Evolutionary conservation across 345 rosid genomes (phyloP), one percentile per base, ranked within the genome.

Genomic region (Citrus maxima): DNA sequence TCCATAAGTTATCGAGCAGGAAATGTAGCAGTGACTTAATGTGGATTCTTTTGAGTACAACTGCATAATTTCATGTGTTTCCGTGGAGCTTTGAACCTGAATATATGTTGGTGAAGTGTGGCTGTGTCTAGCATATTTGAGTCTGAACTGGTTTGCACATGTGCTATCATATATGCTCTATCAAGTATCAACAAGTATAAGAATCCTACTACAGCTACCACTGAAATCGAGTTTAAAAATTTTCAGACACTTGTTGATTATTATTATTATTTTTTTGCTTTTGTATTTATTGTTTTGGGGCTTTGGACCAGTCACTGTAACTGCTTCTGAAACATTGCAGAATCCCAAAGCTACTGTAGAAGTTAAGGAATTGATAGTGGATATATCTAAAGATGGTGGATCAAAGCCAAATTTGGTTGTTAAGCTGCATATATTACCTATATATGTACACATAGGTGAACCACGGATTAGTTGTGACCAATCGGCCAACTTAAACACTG

Each of bases 321-420:
- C 42, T 63, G 34, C 49, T 54, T 64, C 64, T 80, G 79, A 79
- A 81, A 80, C 80, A 61, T 74, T 87, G 89, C 93, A 96, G 99
- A 89, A 89, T 32, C 81, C 88, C 71, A 90, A 89, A 87, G 91
- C 89, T 64, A 79, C 82, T 32, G 42, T 86, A 51, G 99, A 94
- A 79, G 82, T 93, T 81, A 93, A 94, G 88, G 98, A 93, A 75
- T 79, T 96, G 80, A 83, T 74, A 70, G 81, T 94, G 76, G 97
- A 94, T 82, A 89, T 94, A 81, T 90, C 88, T 49, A 95, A 90
- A 79, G 98, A 90, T 80, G 95, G 89, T 79, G 92, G 97, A 74
- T 85, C 98, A 67, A 90, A 85, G 81, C 85, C 91, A 60, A 87
- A 84, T 84, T 81, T 96, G 37, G 80, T 89, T 76, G 90, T 94